Percentiles rank a stretch among this genome's conserved stretches.
These are phyloP conservation scores for Sclerotinia nivalis DNA, from an alignment of 2,329 filamentous ascomycete genomes.

Conservation along the genomic window DNA sequence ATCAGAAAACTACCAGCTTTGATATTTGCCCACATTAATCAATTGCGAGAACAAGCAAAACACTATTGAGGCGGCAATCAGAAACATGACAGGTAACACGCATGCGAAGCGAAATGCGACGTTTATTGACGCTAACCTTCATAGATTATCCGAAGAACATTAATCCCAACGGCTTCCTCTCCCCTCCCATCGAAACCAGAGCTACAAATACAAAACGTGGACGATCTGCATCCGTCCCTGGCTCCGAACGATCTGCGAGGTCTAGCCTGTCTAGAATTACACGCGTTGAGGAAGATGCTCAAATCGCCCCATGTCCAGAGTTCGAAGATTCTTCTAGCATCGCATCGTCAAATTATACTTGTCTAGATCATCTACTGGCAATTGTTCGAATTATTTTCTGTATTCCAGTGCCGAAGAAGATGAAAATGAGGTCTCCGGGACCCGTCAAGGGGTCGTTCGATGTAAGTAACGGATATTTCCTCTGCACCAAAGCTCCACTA, in stretches of 20 bases:
- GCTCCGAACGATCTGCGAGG: constrained; percentile 1
- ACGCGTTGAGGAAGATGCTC: constrained; percentile 24
- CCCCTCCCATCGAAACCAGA: neutral
- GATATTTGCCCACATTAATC: neutral
- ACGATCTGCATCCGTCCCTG: constrained; percentile 18
- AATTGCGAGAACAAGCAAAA: neutral
- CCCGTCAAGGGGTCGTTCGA: neutral
- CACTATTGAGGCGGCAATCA: neutral
- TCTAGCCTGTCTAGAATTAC: constrained; percentile 26
- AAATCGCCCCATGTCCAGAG: constrained; percentile 5
- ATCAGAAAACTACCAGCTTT: neutral
- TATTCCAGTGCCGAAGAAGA: neutral
- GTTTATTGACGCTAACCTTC: neutral
- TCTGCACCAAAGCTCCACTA: neutral
- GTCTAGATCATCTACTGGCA: neutral
- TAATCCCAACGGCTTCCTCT: neutral
- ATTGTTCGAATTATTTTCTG: neutral
- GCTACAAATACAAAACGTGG: neutral
- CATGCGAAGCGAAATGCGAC: neutral
- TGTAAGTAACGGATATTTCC: neutral
- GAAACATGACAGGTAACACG: constrained; percentile 4
- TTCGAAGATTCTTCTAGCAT: constrained; percentile 5
- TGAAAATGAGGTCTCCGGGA: neutral
- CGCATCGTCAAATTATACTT: neutral
- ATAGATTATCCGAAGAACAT: neutral